Evolutionary conservation across 768 basidiomycete species (phyloP).

Genomic region (Heimioporus sp.): DNA sequence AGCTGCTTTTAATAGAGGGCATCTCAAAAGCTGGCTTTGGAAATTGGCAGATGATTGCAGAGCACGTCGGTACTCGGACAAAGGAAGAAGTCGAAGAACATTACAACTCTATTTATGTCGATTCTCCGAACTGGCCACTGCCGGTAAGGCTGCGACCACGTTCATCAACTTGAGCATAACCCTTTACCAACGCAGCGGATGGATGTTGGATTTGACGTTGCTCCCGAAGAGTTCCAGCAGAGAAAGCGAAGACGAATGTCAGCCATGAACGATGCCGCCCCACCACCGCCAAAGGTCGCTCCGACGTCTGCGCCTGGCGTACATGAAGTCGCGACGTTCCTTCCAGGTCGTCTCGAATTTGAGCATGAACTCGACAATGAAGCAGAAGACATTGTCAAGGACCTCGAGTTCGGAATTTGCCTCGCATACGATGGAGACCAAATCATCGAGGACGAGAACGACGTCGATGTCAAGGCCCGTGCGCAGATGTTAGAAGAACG

Average conservation of each 20-base stretch:
- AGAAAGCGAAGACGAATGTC: conserved; percentile 88
- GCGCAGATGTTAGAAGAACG: conserved; percentile 41
- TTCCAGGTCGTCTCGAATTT: conserved; percentile 97
- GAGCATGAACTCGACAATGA: conserved; percentile 98
- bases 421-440: conserved; percentile 81
- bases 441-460: conserved; percentile 75
- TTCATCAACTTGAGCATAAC: conserved; percentile 1
- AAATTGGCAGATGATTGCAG: conserved; percentile 96
- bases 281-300: conserved; percentile 63
- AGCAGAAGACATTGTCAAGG: conserved; percentile 92
- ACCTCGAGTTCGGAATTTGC: conserved; percentile 93
- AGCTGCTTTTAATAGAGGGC: conserved; percentile 86
- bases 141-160: conserved; percentile 52
- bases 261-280: conserved; percentile 60
- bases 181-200: conserved; percentile 20
- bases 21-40: conserved; percentile 85
- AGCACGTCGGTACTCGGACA: conserved; percentile 90
- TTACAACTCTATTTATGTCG: conserved; percentile 78
- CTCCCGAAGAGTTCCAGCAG: conserved; percentile 81
- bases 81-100: conserved; percentile 93
- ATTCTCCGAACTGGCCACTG: conserved; percentile 75
- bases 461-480: conserved; percentile 63
- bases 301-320: conserved; percentile 89
- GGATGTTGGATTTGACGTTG: conserved; percentile 67
- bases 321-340: conserved; percentile 89